Evolutionary conservation across 2,329 filamentous ascomycete genomes (phyloP).

Genomic region (Penicillium nordicum): DNA sequence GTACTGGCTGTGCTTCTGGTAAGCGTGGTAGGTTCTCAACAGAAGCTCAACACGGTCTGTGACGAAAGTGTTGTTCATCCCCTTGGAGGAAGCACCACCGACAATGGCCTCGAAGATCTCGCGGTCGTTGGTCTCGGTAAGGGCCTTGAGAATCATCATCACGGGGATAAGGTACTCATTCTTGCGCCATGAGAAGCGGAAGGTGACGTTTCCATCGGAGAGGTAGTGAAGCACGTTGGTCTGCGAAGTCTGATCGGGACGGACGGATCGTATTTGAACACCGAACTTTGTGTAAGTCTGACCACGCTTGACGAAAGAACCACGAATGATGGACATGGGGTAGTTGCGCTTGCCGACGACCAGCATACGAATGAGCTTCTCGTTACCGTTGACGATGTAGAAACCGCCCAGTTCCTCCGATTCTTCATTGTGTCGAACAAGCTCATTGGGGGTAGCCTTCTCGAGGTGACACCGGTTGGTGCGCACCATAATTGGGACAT

Average conservation of each 20-base stretch:
- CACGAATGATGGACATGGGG: slow-evolving; percentile 88
- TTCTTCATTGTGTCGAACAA: slow-evolving; percentile 88
- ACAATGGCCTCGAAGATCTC: slow-evolving; percentile 95
- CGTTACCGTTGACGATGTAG: slow-evolving; percentile 95
- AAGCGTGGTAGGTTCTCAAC: slow-evolving; percentile 88
- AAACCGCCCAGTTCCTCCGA: slow-evolving; percentile 95
- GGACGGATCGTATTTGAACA: slow-evolving; percentile 85
- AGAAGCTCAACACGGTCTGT: slow-evolving; percentile 91
- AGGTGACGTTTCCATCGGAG: slow-evolving; percentile 91
- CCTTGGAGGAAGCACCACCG: slow-evolving; percentile 70
- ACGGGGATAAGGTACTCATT: slow-evolving; percentile 94
- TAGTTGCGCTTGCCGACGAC: slow-evolving; percentile 89
- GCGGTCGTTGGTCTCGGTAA: slow-evolving; percentile 92
- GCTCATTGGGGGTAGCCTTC: slow-evolving; percentile 73
- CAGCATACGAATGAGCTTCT: slow-evolving; percentile 92
- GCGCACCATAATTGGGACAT: slow-evolving; percentile 91
- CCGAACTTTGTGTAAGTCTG: slow-evolving; percentile 83
- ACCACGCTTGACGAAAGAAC: slow-evolving; percentile 85
- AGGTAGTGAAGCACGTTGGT: slow-evolving; percentile 97
- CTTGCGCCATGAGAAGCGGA: slow-evolving; percentile 97
- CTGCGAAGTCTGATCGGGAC: slow-evolving; percentile 96
- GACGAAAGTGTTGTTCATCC: slow-evolving; percentile 82
- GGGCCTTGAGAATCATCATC: slow-evolving; percentile 93
- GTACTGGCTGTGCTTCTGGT: slow-evolving; percentile 74
- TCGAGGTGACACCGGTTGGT: slow-evolving; percentile 90